These are phyloP conservation scores for Solanum chiquidenum DNA, from an alignment of 257 asterid genomes.

Conservation along the genomic window DNA sequence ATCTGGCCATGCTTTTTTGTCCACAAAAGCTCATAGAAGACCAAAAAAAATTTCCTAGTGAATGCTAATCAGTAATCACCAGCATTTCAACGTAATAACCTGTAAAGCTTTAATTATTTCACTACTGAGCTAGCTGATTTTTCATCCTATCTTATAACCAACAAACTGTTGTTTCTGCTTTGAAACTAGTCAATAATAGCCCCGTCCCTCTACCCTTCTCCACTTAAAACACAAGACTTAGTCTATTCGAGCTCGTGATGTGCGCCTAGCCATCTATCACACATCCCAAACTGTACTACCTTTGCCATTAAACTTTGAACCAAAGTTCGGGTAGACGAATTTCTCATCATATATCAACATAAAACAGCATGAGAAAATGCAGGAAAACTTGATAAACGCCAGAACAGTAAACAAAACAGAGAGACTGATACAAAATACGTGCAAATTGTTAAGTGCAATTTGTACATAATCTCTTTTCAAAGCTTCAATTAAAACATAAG, in stretches of 20 bases:
- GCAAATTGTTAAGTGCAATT: neutral
- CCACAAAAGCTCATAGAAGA: neutral
- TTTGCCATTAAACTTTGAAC: neutral
- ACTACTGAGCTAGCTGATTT: neutral
- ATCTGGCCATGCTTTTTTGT: neutral
- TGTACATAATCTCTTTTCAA: neutral
- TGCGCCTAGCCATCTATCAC: neutral
- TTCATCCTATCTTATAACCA: neutral
- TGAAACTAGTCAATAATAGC: neutral
- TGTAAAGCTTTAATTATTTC: neutral
- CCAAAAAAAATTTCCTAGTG: neutral
- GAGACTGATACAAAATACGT: neutral
- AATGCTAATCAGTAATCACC: neutral
- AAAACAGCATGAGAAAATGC: neutral
- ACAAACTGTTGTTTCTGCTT: neutral
- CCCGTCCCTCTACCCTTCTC: neutral
- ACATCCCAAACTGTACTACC: neutral
- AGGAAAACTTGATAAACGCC: neutral
- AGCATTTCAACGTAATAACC: neutral
- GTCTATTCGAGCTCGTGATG: neutral
- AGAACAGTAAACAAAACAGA: neutral
- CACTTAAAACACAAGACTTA: neutral
- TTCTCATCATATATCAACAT: neutral
- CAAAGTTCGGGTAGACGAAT: neutral
- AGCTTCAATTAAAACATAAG: neutral